Evolutionary conservation across 2,329 filamentous ascomycete species (phyloP), one percentile per base, ranked within the genome.

Genomic region (Lecanoromycetidae sp.): DNA sequence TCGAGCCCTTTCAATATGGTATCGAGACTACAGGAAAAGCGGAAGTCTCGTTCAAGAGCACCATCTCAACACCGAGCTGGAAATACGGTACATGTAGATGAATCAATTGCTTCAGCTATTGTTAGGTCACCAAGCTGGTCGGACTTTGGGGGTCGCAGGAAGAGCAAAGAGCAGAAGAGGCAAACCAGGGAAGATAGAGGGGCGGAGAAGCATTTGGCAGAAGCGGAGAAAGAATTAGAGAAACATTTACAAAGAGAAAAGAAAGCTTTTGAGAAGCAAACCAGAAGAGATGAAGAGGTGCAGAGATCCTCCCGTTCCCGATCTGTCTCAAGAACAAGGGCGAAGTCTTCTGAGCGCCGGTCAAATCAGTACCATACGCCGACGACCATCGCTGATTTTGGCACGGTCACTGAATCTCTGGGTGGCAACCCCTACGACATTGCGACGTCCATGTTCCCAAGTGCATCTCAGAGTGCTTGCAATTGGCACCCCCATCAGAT

Each of bases 371-470:
- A 29, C 8, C 42, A 33, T 47, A 50, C 29, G 46, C 45, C 5
- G 53, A 52, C 26, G 46, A 58, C 12, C 49, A 56, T 63, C 12
- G 59, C 62, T 23, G 60, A 70, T 51, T 61, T 69, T 29, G 65
- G 61, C 13, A 66, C 63, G 2, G 66, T 67, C 5, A 63, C 64
- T 4, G 56, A 61, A 9, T 59, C 65, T 4, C 58, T 71, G 1
- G 69, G 69, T 19, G 53, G 57, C 17, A 67, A 64, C 9, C 66
- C 68, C 4, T 71, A 70, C 50, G 68, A 70, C 45, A 60, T 64
- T 30, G 64, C 68, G 13, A 63, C 60, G 41, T 20, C 25, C 13
- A 38, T 44, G 29, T 32, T 40, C 19, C 38, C 48, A 12, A 36
- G 17, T 12, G n/a, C 26, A 26, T 38, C 48, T 13, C 30, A 30